Base-by-base conservation (phyloP, 1,284 basidiomycete species). In the Lentinula novae-zelandiae region DNA sequence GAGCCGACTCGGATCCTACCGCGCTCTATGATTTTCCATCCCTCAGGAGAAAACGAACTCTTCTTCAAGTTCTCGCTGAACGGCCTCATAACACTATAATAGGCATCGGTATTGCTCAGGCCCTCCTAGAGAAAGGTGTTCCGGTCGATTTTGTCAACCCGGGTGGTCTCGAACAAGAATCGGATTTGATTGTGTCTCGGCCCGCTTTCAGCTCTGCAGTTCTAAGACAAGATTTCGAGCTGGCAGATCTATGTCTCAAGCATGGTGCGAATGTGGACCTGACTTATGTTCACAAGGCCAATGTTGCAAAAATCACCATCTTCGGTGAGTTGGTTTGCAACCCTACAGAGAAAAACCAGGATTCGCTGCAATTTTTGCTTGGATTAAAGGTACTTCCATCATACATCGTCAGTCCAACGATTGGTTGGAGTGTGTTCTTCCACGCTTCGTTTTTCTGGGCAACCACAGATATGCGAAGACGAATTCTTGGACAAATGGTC, bases 211-310 rank as follows among this genome's bases (percentile, higher is more conserved):
- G 55, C 4, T 53, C 49, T 12, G 56, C 60, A 27, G 55, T 58
- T 8, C 53, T 13, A 50, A 40, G 46, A 9, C 42, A 49, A 15
- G 51, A 62, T 39, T 58, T 62, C 52, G 53, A 59, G 12, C 57
- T 62, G 22, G 61, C 57, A 6, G 53, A 59, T 40, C 13, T 59
- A 5, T 36, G 53, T 31, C n/a, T 58, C 8, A 15, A 20, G 20
- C n/a, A 44, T 44, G 61, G 61, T 17, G 61, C 61, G n/a, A 49
- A 62, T 52, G 36, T 62, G 6, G 36, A 62, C 22, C 46, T 49
- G 17, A 15, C 52, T 12, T 59, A 56, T 42, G 12, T 13, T 15
- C 34, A 22, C 5, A 52, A 36, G n/a, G 13, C 33, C 10, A 17
- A 39, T 31, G 17, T 9, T 20, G 17, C 53, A 15, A 33, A 5